Evolutionary conservation across 495 filamentous ascomycete genomes (phyloP).

Genomic region (Hapsidospora chrysogenum): DNA sequence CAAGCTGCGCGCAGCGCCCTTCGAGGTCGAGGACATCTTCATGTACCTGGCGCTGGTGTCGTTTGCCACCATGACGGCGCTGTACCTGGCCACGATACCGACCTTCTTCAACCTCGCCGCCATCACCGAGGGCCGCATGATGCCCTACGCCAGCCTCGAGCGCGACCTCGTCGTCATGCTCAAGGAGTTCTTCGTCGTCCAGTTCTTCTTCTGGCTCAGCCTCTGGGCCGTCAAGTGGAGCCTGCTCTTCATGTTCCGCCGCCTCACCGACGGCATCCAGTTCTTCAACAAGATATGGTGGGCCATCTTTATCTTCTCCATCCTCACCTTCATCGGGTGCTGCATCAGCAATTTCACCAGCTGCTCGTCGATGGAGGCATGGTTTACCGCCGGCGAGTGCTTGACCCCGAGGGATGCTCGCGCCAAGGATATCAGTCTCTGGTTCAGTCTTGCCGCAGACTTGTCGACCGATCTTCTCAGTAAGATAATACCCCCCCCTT

Average conservation of each 20-base stretch:
- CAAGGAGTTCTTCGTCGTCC: conserved; percentile 24
- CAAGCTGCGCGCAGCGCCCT: conserved; percentile 6
- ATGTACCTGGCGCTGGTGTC: conserved; percentile 12
- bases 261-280: conserved; percentile 16
- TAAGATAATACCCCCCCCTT: conserved; percentile 5
- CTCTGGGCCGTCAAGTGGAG: conserved; percentile 32
- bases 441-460: conserved; percentile 24
- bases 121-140: conserved; percentile 4
- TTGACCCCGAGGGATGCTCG: conserved; percentile 13
- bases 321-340: conserved; percentile 16
- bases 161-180: conserved; percentile 13
- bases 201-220: conserved; percentile 24
- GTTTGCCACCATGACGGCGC: conserved; percentile 15
- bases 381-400: conserved; percentile 23
- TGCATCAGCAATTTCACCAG: conserved; percentile 19
- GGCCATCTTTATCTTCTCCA: conserved; percentile 17
- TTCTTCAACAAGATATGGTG: conserved; percentile 20
- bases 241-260: conserved; percentile 25
- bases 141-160: conserved; percentile 9
- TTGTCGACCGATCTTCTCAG: conserved; percentile 27
- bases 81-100: conserved; percentile 19
- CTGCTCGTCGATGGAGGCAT: conserved; percentile 19
- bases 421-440: conserved; percentile 21
- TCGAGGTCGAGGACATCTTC: conserved; percentile 16
- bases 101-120: conserved; percentile 11